phyloP scores from a whole-genome alignment of 106 monocot species.

The Allium cepa region DNA sequence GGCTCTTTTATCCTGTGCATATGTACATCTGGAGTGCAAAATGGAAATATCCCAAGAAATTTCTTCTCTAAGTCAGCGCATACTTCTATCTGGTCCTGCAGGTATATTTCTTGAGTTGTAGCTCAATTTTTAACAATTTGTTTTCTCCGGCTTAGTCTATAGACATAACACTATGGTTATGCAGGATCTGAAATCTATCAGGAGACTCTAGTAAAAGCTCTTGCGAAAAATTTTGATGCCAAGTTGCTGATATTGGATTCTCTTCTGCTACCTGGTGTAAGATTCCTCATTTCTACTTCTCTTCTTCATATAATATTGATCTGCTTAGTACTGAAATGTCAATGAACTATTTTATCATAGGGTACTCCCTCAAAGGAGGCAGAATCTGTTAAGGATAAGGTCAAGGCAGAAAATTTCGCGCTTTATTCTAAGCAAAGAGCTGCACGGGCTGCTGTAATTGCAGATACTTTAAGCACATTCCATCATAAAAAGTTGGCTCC shows the following conservation, averaged over 20 bases:
- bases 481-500: constrained; percentile 55
- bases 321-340: not conserved
- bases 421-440: constrained; percentile 33
- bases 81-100: constrained; percentile 23
- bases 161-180: not conserved
- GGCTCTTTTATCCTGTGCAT: constrained; percentile 21
- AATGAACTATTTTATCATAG: constrained; percentile 25
- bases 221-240: constrained; percentile 19
- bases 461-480: constrained; percentile 8
- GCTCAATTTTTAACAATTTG: constrained; percentile 3
- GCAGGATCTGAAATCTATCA: constrained; percentile 24
- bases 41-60: constrained; percentile 12
- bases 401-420: constrained; percentile 32
- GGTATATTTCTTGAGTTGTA: constrained; percentile 7
- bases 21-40: constrained; percentile 20
- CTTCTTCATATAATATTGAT: not conserved
- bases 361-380: constrained; percentile 54
- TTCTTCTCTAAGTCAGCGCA: constrained; percentile 21
- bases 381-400: constrained; percentile 64
- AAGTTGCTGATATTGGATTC: constrained; percentile 17
- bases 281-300: constrained; percentile 3
- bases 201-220: constrained; percentile 25
- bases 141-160: not conserved
- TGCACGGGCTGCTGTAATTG: constrained; percentile 3
- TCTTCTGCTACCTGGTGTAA: constrained; percentile 26